A percentile compares a stretch with the other conserved stretches of the same genome.
phyloP scores from a whole-genome alignment of 1,139 yeast species.

The Hemisphaericaspora subhashii region DNA sequence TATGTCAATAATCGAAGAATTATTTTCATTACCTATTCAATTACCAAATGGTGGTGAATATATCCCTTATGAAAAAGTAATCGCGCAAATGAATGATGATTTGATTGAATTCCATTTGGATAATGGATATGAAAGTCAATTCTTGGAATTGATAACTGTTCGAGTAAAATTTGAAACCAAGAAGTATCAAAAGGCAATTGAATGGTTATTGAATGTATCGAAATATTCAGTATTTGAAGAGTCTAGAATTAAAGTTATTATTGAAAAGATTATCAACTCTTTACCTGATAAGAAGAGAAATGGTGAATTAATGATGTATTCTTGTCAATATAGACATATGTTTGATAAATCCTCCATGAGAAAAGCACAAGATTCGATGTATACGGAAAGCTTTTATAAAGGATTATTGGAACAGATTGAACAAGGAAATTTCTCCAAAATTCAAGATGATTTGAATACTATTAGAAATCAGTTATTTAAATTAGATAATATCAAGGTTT shows the following conservation, averaged over 20 bases:
- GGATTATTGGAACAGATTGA: conserved; percentile 52
- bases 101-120: conserved; percentile 59
- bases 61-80: conserved; percentile 72
- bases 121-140: conserved; percentile 59
- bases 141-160: conserved; percentile 64
- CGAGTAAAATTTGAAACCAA: conserved; percentile 60
- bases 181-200: conserved; percentile 67
- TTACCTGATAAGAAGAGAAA: conserved; percentile 80
- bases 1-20: conserved; percentile 62
- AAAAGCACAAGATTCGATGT: conserved; percentile 65
- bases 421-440: conserved; percentile 46
- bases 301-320: conserved; percentile 70
- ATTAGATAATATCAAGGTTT: conserved; percentile 61
- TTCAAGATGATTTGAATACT: conserved; percentile 55
- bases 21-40: conserved; percentile 69
- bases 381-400: conserved; percentile 59
- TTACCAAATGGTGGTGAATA: conserved; percentile 65
- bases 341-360: conserved; percentile 61
- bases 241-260: conserved; percentile 63
- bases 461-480: conserved; percentile 59
- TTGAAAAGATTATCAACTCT: conserved; percentile 74
- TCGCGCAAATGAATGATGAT: conserved; percentile 70
- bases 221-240: conserved; percentile 70
- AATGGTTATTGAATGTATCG: conserved; percentile 72
- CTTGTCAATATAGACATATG: conserved; percentile 55